Evolutionary conservation across 169 alveolate species (phyloP).

Genomic region (Cryptosporidium meleagridis): DNA sequence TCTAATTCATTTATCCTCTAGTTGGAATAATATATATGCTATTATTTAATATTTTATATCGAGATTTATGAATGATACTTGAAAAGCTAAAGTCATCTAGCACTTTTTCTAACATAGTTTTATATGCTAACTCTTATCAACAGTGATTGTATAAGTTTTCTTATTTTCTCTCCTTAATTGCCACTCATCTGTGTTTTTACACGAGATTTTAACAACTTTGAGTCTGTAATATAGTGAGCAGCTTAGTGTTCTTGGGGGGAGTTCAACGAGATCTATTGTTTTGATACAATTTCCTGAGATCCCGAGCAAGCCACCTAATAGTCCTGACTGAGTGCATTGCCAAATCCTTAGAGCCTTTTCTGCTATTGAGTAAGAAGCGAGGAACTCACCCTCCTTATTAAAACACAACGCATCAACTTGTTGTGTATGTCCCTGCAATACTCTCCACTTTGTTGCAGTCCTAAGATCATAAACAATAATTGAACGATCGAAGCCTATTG

Average conservation of each 20-base stretch:
- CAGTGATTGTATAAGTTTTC: slow-evolving; percentile 81
- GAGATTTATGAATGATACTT: not conserved
- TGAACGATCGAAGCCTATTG: slow-evolving; percentile 79
- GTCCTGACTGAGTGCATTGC: slow-evolving; percentile 77
- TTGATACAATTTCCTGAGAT: slow-evolving; percentile 71
- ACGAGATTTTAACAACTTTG: slow-evolving; percentile 80
- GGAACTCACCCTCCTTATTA: slow-evolving; percentile 75
- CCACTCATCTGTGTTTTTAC: slow-evolving; percentile 82
- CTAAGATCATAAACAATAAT: slow-evolving; percentile 82
- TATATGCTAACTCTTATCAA: slow-evolving; percentile 12
- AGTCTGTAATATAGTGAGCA: slow-evolving; percentile 50
- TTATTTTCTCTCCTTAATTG: slow-evolving; percentile 82
- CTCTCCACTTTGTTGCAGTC: slow-evolving; percentile 83
- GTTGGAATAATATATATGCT: not conserved
- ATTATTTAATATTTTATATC: not conserved
- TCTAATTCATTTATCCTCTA: slow-evolving; percentile 88
- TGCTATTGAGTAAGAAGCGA: slow-evolving; percentile 77
- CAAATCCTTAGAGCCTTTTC: slow-evolving; percentile 75
- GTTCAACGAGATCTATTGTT: slow-evolving; percentile 32
- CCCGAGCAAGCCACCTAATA: slow-evolving; percentile 71
- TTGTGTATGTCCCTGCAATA: slow-evolving; percentile 79
- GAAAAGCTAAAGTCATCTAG: not conserved
- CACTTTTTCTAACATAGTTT: not conserved
- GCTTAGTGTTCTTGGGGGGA: slow-evolving; percentile 20
- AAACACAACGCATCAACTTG: slow-evolving; percentile 74